Percentiles rank a stretch among this genome's conserved stretches.
These are phyloP conservation scores for Colletotrichum euphorbiae DNA, from an alignment of 2,329 filamentous ascomycete genomes.

Conservation along the genomic window DNA sequence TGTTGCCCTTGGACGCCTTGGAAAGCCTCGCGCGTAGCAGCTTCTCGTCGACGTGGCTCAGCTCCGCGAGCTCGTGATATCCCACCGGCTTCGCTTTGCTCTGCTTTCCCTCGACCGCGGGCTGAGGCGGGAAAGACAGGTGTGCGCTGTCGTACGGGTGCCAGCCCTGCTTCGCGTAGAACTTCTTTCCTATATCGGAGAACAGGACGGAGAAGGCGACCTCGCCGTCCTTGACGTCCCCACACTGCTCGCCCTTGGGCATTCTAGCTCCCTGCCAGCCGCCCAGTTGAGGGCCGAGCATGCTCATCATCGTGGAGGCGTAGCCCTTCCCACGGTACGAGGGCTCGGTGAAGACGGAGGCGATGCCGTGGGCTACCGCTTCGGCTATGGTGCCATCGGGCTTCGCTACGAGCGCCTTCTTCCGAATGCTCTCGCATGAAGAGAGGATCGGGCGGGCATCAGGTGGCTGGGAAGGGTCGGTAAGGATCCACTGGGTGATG, in stretches of 20 bases:
- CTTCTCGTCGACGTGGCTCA: constrained; percentile 74
- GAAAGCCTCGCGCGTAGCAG: constrained; percentile 68
- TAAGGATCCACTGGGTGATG: constrained; percentile 74
- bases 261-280: constrained; percentile 49
- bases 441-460: constrained; percentile 67
- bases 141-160: constrained; percentile 78
- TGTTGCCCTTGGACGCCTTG: constrained; percentile 49
- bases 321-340: constrained; percentile 79
- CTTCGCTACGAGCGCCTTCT: constrained; percentile 63
- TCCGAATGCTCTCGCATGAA: constrained; percentile 73
- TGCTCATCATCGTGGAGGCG: constrained; percentile 78
- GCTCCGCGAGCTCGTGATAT: constrained; percentile 68
- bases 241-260: constrained; percentile 42
- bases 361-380: constrained; percentile 77
- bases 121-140: constrained; percentile 67
- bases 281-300: constrained; percentile 64
- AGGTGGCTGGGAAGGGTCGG: constrained; percentile 54
- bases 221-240: constrained; percentile 44
- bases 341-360: constrained; percentile 80
- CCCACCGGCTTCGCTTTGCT: constrained; percentile 60
- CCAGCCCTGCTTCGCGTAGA: constrained; percentile 85
- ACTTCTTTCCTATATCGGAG: constrained; percentile 86
- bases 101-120: constrained; percentile 39
- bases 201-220: constrained; percentile 80
- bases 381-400: constrained; percentile 56